These are phyloP conservation scores for Coemansia sp. DNA, from an alignment of 192 early-diverging fungal genomes.

Conservation along the genomic window DNA sequence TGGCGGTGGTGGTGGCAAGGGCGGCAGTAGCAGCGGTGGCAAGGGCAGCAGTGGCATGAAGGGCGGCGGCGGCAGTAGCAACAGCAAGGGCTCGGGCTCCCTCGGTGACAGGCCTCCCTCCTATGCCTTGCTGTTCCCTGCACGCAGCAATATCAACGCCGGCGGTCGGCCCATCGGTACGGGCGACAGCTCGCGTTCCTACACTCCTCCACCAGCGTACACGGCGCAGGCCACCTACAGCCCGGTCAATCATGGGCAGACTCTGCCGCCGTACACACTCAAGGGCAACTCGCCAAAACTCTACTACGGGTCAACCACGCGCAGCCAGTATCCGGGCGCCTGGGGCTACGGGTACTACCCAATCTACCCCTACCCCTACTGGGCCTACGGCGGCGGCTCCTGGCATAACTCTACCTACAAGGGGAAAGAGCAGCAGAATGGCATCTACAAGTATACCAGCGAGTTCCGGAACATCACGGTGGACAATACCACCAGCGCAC, in stretches of 20 bases:
- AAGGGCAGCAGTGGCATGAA: too few species aligned
- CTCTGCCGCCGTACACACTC: constrained; percentile 16
- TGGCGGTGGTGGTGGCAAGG: too few species aligned
- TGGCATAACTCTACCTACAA: constrained; percentile 16
- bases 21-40: too few species aligned
- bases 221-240: constrained; percentile 25
- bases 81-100: too few species aligned
- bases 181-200: constrained; percentile 17
- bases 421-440: constrained; percentile 7
- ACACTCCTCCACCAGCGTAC: constrained; percentile 34
- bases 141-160: constrained; percentile 22
- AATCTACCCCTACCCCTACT: constrained; percentile 40
- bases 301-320: constrained; percentile 34
- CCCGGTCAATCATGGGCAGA: constrained; percentile 24
- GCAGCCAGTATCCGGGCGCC: constrained; percentile 26
- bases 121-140: too few species aligned
- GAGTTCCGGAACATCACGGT: constrained; percentile 40
- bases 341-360: constrained; percentile 49
- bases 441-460: constrained; percentile 22
- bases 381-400: constrained; percentile 39
- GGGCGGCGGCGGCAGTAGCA: too few species aligned
- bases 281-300: constrained; percentile 12
- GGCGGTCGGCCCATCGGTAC: constrained; percentile 24
- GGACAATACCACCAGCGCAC: constrained; percentile 25
- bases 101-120: too few species aligned